Evolutionary conservation across 441 rosid species (phyloP).

Genomic region (Omphalea diandra): DNA sequence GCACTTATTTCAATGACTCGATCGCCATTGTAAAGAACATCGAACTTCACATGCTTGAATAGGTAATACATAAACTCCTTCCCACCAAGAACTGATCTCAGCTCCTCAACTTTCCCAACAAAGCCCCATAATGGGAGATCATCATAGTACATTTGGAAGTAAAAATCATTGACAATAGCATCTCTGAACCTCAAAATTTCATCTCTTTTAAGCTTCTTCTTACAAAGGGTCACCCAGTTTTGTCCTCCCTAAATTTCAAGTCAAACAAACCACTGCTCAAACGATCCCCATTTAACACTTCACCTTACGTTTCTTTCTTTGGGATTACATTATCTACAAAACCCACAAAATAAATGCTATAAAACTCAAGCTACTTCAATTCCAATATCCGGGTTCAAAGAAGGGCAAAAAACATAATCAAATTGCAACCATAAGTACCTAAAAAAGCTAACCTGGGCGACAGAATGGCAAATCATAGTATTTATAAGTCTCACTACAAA

Average conservation of each 20-base stretch:
- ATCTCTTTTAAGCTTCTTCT: conserved; percentile 44
- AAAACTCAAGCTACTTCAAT: conserved; percentile 23
- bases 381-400: conserved; percentile 9
- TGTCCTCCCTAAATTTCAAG: conserved; percentile 55
- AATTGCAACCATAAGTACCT: background rate
- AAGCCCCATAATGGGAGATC: conserved; percentile 95
- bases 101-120: conserved; percentile 69
- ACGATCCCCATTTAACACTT: conserved; percentile 80
- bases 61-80: conserved; percentile 48
- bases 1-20: conserved; percentile 52
- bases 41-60: conserved; percentile 65
- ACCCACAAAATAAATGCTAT: conserved; percentile 9
- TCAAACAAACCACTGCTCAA: conserved; percentile 50
- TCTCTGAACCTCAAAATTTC: conserved; percentile 55
- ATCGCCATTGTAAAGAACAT: conserved; percentile 57
- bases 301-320: conserved; percentile 69
- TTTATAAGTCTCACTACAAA: conserved; percentile 81
- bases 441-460: conserved; percentile 66
- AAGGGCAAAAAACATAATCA: background rate
- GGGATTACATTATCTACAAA: conserved; percentile 51
- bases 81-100: conserved; percentile 32
- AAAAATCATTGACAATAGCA: conserved; percentile 58
- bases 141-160: conserved; percentile 84
- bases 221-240: conserved; percentile 41
- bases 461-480: conserved; percentile 82